Evolutionary conservation across 192 early-diverging fungal genomes (phyloP).

Genomic region (Backusella circina): DNA sequence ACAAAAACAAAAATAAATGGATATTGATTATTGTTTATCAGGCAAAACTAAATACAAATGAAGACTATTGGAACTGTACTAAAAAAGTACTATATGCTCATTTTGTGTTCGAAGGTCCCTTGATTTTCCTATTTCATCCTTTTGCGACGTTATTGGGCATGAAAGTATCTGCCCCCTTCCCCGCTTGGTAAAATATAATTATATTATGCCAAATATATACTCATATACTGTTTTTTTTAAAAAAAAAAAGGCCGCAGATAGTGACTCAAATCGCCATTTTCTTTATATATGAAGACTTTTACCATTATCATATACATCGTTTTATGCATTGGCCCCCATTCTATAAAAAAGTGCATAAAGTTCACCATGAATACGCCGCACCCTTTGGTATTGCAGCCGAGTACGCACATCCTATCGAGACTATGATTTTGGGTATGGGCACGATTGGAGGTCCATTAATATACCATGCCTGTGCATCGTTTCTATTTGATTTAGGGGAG

Average conservation of each 20-base stretch:
- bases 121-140: constrained; percentile 91
- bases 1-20: constrained; percentile 47
- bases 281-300: constrained; percentile 88
- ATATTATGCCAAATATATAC: neutral
- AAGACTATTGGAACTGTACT: constrained; percentile 69
- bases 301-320: constrained; percentile 90
- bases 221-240: neutral
- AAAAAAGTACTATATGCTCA: constrained; percentile 71
- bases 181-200: constrained; percentile 52
- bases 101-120: constrained; percentile 80
- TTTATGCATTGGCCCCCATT: constrained; percentile 81
- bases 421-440: constrained; percentile 79
- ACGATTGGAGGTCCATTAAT: constrained; percentile 78
- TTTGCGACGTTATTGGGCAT: constrained; percentile 82
- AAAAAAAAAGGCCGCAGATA: constrained; percentile 22
- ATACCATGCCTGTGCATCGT: constrained; percentile 9
- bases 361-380: constrained; percentile 89
- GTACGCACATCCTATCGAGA: constrained; percentile 90
- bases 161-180: constrained; percentile 82
- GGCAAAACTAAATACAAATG: constrained; percentile 58
- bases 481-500: neutral
- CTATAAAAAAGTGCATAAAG: constrained; percentile 92
- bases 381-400: constrained; percentile 84
- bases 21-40: constrained; percentile 12
- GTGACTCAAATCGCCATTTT: constrained; percentile 65